Conservation (phyloP, 2,329 filamentous ascomycete species). For the Trichoderma sp. region DNA sequence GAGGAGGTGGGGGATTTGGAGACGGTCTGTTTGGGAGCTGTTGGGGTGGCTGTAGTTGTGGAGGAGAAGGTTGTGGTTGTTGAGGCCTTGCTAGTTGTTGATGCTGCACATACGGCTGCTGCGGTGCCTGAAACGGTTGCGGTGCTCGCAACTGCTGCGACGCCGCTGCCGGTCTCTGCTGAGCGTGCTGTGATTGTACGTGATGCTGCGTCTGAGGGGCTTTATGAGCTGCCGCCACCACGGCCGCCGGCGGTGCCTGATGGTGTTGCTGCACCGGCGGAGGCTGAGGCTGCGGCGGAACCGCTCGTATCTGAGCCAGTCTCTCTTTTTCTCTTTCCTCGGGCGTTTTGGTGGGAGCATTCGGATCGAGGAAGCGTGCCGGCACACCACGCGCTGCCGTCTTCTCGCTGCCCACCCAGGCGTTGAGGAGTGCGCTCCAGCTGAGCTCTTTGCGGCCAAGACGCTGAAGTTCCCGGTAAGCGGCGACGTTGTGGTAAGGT, state of each 20-base stretch:
- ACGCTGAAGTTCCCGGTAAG: slow-evolving; percentile 80
- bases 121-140: neutral
- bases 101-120: neutral
- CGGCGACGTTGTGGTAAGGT: slow-evolving; percentile 76
- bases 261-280: slow-evolving; percentile 6
- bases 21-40: neutral
- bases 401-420: slow-evolving; percentile 74
- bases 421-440: slow-evolving; percentile 81
- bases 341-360: slow-evolving; percentile 29
- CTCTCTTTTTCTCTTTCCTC: slow-evolving; percentile 31
- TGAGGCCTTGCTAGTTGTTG: slow-evolving; percentile 1
- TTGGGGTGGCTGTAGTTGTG: neutral
- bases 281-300: slow-evolving; percentile 6
- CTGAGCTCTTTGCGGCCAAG: slow-evolving; percentile 73
- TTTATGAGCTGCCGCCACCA: slow-evolving; percentile 22
- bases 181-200: slow-evolving; percentile 7
- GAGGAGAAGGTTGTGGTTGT: neutral
- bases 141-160: neutral
- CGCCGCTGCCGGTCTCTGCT: slow-evolving; percentile 2
- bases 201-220: slow-evolving; percentile 17
- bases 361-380: slow-evolving; percentile 65
- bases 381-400: slow-evolving; percentile 77
- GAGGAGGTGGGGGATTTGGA: neutral
- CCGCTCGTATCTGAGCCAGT: slow-evolving; percentile 7
- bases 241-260: slow-evolving; percentile 13